Percentiles rank a stretch among this genome's conserved stretches.
These are phyloP conservation scores for Globisporangium okanoganense DNA, from an alignment of 352 stramenopile species.

Conservation along the genomic window DNA sequence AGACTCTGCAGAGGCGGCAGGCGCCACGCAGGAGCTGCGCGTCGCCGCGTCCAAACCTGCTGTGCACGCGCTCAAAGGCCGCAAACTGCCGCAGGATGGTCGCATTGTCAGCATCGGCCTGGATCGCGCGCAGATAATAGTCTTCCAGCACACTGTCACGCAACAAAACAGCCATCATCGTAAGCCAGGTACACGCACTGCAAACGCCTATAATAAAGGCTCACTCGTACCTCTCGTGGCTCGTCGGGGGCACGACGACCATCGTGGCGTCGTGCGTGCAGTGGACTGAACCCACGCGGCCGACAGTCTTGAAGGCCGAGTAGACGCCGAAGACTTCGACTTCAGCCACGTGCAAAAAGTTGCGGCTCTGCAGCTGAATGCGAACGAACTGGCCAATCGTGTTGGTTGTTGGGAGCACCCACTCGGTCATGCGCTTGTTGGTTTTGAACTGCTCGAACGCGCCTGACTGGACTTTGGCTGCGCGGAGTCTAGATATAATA, in stretches of 20 bases:
- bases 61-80: conserved; percentile 79
- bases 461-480: conserved; percentile 74
- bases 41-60: conserved; percentile 60
- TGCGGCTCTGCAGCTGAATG: conserved; percentile 87
- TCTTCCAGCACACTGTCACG: conserved; percentile 49
- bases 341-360: conserved; percentile 90
- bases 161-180: too few species aligned
- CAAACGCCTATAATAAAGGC: too few species aligned
- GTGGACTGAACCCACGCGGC: conserved; percentile 68
- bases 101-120: conserved; percentile 88
- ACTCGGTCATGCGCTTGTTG: conserved; percentile 82
- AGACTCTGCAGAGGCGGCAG: conserved; percentile 83
- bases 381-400: conserved; percentile 75
- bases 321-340: conserved; percentile 92
- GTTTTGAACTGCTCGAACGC: conserved; percentile 79
- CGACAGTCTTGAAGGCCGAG: conserved; percentile 79
- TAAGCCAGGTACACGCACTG: too few species aligned
- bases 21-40: conserved; percentile 15
- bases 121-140: conserved; percentile 87
- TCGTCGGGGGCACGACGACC: conserved; percentile 72
- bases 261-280: conserved; percentile 88
- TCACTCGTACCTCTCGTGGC: conserved; percentile 45
- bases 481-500: conserved; percentile 44
- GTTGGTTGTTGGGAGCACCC: conserved; percentile 81
- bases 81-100: conserved; percentile 89